These are phyloP conservation scores for Podospora bellae-mahoneyi DNA, from an alignment of 495 filamentous ascomycete genomes.

Conservation along the genomic window DNA sequence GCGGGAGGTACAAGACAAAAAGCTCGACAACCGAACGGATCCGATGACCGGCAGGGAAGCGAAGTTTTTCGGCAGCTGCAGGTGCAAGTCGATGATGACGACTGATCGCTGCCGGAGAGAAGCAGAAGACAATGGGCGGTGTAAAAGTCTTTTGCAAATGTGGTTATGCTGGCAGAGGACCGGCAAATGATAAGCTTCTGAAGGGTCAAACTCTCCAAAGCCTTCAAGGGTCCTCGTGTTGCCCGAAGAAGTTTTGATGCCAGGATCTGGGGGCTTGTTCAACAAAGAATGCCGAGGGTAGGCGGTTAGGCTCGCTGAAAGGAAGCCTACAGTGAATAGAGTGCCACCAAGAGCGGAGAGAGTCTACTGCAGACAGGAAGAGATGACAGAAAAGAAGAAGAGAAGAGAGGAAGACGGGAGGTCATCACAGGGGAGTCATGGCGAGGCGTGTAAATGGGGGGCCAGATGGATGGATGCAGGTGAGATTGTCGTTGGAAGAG, in stretches of 20 bases:
- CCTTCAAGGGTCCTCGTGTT: slow-evolving; percentile 8
- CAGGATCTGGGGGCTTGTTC: slow-evolving; percentile 1
- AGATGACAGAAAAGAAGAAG: slow-evolving; percentile 14
- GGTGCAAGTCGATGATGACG: background rate
- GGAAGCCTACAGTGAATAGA: slow-evolving; percentile 1
- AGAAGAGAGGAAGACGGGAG: slow-evolving; percentile 12
- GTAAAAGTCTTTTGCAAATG: background rate
- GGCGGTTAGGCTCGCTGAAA: slow-evolving; percentile 6
- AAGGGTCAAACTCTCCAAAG: background rate
- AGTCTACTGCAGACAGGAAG: slow-evolving; percentile 11
- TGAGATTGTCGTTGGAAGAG: slow-evolving; percentile 10
- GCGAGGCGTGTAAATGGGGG: slow-evolving; percentile 12
- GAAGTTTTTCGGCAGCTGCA: background rate
- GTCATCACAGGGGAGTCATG: slow-evolving; percentile 29
- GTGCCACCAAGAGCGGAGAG: background rate
- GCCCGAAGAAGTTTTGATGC: slow-evolving; percentile 15
- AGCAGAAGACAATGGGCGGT: background rate
- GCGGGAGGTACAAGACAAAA: slow-evolving; percentile 4
- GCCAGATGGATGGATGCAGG: background rate
- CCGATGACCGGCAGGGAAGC: slow-evolving; percentile 5
- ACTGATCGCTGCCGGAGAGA: background rate
- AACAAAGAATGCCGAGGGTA: slow-evolving; percentile 37
- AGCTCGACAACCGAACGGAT: slow-evolving; percentile 3
- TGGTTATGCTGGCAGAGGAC: background rate
- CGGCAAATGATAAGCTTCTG: background rate